These are phyloP conservation scores for Quercus lobata DNA, from an alignment of 331 rosid genomes.

Conservation along the genomic window DNA sequence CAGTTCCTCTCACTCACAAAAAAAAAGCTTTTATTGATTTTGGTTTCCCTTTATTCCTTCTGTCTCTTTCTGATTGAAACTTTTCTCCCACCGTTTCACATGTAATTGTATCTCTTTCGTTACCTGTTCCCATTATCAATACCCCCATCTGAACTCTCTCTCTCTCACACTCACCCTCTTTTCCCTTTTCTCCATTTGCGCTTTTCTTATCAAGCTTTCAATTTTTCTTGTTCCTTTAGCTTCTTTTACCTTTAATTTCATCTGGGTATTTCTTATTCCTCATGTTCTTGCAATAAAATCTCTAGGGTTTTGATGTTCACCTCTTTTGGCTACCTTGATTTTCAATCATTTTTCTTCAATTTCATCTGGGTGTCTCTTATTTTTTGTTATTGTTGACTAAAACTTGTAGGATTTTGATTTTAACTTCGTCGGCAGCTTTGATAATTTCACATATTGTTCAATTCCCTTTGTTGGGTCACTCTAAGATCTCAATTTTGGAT, in stretches of 20 bases:
- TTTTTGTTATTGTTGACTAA: not conserved
- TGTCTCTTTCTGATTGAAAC: conserved; percentile 31
- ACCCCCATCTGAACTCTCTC: not conserved
- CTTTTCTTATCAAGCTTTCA: conserved; percentile 2
- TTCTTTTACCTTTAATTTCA: conserved; percentile 16
- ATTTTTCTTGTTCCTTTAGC: not conserved
- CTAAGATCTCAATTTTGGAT: conserved; percentile 28
- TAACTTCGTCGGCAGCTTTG: not conserved
- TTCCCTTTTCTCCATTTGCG: not conserved
- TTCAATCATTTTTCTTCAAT: conserved; percentile 7
- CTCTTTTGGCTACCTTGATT: conserved; percentile 1
- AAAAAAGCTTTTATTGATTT: conserved; percentile 2
- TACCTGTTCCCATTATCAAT: not conserved
- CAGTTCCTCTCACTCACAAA: conserved; percentile 9
- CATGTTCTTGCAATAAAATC: not conserved
- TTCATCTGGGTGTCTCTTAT: conserved; percentile 14
- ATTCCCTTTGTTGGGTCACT: conserved; percentile 2
- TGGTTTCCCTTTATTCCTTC: conserved; percentile 24
- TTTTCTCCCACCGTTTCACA: conserved; percentile 28
- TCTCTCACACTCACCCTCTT: not conserved
- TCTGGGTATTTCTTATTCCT: conserved; percentile 7
- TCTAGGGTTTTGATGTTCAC: conserved; percentile 16
- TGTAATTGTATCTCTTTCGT: conserved; percentile 6
- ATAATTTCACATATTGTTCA: not conserved
- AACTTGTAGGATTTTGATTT: conserved; percentile 12